Evolutionary conservation across 2,329 filamentous ascomycete genomes (phyloP).

Genomic region (Pyricularia grisea): DNA sequence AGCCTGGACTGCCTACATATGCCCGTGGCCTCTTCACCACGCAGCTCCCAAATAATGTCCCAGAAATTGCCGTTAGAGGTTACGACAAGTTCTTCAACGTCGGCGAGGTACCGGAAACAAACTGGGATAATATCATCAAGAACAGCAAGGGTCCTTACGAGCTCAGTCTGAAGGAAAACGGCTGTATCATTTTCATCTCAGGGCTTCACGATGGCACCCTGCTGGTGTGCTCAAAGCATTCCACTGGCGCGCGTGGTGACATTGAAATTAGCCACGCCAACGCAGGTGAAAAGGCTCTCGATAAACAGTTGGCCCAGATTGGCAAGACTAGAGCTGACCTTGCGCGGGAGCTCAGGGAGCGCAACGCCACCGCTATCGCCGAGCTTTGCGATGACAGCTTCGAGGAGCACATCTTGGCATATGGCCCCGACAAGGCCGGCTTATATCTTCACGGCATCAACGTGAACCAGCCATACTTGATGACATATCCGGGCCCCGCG

Average conservation of each 20-base stretch:
- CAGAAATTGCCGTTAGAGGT: conserved; percentile 77
- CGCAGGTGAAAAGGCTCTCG: conserved; percentile 74
- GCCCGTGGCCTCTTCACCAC: conserved; percentile 93
- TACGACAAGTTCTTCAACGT: conserved; percentile 99
- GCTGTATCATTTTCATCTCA: conserved; percentile 97
- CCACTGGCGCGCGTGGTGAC: conserved; percentile 72
- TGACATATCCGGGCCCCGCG: conserved; percentile 71
- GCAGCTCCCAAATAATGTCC: conserved; percentile 45
- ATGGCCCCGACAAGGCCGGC: conserved; percentile 71
- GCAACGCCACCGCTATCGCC: conserved; percentile 90
- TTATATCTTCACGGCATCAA: conserved; percentile 96
- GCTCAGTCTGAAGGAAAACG: conserved; percentile 94
- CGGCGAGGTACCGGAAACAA: conserved; percentile 69
- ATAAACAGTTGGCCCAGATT: conserved; percentile 65
- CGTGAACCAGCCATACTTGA: conserved; percentile 85
- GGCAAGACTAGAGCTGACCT: conserved; percentile 74
- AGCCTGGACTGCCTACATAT: conserved; percentile 74
- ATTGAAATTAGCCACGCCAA: conserved; percentile 68
- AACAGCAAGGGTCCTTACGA: conserved; percentile 85
- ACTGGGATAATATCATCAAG: conserved; percentile 68
- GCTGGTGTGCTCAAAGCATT: conserved; percentile 98
- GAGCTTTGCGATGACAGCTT: conserved; percentile 95
- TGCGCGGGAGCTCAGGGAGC: conserved; percentile 61
- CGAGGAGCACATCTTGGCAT: conserved; percentile 93
- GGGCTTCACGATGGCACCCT: conserved; percentile 83